Percentiles rank a stretch among this genome's conserved stretches.
phyloP scores from a whole-genome alignment of 208 protist genomes.

The Novymonas esmeraldas region DNA sequence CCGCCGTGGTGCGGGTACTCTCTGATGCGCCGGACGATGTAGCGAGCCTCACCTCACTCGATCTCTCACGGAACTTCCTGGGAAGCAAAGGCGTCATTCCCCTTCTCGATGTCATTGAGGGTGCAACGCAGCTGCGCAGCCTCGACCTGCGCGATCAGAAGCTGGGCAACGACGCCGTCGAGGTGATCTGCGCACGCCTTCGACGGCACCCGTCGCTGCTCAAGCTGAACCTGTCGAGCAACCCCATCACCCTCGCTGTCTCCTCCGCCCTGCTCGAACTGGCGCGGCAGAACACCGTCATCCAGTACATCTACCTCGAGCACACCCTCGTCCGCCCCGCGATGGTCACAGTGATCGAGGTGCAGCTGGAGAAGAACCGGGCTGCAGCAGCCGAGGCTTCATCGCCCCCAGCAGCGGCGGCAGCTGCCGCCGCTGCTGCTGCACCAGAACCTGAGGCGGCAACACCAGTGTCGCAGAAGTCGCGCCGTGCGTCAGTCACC shows the following conservation, averaged over 20 bases:
- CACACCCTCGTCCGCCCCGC: conserved; percentile 55
- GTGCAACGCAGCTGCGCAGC: conserved; percentile 42
- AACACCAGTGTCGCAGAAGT: no score
- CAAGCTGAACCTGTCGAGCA: conserved; percentile 80
- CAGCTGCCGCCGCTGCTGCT: no score
- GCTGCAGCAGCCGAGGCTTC: not conserved
- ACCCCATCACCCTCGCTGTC: conserved; percentile 80
- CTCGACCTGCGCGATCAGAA: conserved; percentile 69
- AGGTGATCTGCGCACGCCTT: conserved; percentile 56
- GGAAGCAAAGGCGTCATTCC: conserved; percentile 79
- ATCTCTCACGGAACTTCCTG: conserved; percentile 88
- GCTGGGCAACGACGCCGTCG: conserved; percentile 58
- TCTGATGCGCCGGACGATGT: conserved; percentile 73
- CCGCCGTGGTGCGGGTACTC: conserved; percentile 42
- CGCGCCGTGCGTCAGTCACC: not conserved
- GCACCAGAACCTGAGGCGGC: no score
- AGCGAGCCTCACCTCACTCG: conserved; percentile 48
- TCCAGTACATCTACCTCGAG: conserved; percentile 75
- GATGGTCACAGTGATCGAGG: conserved; percentile 50
- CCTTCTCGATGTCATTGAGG: conserved; percentile 76
- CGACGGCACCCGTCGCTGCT: conserved; percentile 60
- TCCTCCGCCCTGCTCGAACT: conserved; percentile 71
- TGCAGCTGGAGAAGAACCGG: conserved; percentile 63
- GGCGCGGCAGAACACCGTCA: conserved; percentile 49
- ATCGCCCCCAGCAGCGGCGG: not conserved